Conservation (phyloP, 2,329 filamentous ascomycete genomes). For the Pseudopithomyces chartarum region DNA sequence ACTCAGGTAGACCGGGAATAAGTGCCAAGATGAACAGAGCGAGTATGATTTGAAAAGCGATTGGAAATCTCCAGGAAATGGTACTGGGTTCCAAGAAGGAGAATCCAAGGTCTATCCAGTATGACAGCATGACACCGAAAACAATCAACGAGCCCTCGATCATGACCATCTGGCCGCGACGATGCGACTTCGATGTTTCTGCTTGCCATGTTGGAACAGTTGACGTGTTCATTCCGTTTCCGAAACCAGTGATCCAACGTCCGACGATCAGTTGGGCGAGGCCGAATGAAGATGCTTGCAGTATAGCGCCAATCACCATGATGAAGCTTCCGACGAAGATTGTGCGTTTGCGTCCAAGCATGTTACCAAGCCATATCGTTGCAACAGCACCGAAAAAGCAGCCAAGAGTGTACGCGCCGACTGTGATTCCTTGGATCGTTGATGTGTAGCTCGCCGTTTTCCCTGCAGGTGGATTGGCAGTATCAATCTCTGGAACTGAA, state of each 20-base stretch:
- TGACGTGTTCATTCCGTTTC: slow-evolving; percentile 49
- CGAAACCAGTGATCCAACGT: slow-evolving; percentile 57
- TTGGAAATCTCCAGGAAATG: slow-evolving; percentile 55
- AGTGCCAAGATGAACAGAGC: slow-evolving; percentile 60
- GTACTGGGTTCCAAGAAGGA: slow-evolving; percentile 54
- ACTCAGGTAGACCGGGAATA: slow-evolving; percentile 49
- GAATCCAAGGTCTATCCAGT: slow-evolving; percentile 51
- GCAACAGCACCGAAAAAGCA: slow-evolving; percentile 53
- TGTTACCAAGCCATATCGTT: slow-evolving; percentile 59
- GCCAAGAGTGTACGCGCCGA: slow-evolving; percentile 46
- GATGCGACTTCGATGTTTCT: slow-evolving; percentile 53
- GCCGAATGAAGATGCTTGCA: slow-evolving; percentile 60
- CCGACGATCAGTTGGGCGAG: slow-evolving; percentile 54
- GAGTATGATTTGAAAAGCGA: slow-evolving; percentile 62
- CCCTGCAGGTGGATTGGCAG: slow-evolving; percentile 39
- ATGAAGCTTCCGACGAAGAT: slow-evolving; percentile 65
- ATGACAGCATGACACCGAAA: slow-evolving; percentile 50
- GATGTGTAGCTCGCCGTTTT: slow-evolving; percentile 41
- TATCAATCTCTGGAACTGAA: slow-evolving; percentile 47
- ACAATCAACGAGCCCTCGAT: slow-evolving; percentile 54
- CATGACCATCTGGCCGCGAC: slow-evolving; percentile 54
- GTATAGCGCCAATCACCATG: slow-evolving; percentile 63
- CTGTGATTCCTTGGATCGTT: slow-evolving; percentile 50
- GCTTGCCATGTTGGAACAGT: slow-evolving; percentile 53
- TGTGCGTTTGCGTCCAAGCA: slow-evolving; percentile 60